Evolutionary conservation across 2,329 filamentous ascomycete genomes (phyloP), one percentile per base, ranked within the genome.

Genomic region (Trichoderma afroharzianum): DNA sequence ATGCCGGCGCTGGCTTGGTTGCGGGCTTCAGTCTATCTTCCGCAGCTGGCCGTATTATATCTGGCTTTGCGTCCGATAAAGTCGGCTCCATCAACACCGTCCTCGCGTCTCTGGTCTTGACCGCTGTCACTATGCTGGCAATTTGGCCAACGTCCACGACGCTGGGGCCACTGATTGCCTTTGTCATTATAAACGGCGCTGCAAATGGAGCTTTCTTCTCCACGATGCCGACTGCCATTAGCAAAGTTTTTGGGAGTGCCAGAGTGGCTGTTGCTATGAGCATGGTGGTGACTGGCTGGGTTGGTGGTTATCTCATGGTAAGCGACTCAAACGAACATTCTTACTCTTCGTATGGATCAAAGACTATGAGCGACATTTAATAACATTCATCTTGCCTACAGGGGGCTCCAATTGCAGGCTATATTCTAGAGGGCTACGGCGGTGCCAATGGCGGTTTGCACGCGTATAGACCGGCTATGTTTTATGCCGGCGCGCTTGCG

Each of bases 181-280:
- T 90, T 74, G 86, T 85, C 18, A 79, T 89, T 14, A 80, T 90
- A 28, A 90, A 90, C 73, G 88, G 88, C 0, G 80, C 84, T 63
- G 83, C 85, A 1, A 90, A 89, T 75, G 88, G 88, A 0, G 86
- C 84, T 0, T 90, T 90, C 79, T 90, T 90, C 76, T 84, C 85
- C 2, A 85, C 85, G 0, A 88, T 90, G 80, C 88, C 88, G 1
- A 90, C 88, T 1, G 87, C 88, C 1, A 85, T 89, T 0, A 85
- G 85, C 0, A 87, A 84, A 75, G 83, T 88, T 1, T 89, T 88
- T 80, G 88, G 87, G 8, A 86, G 82, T 3, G 83, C 81, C 3
- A 80, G 86, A 5, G 83, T 88, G 58, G 81, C 84, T 8, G 84
- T 88, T 39, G 87, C 86, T 0, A 88, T 90, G 84, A 84, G 86